Evolutionary conservation across 2,329 filamentous ascomycete species (phyloP), one percentile per base, ranked within the genome.

Genomic region (Trichoderma oligosporum): DNA sequence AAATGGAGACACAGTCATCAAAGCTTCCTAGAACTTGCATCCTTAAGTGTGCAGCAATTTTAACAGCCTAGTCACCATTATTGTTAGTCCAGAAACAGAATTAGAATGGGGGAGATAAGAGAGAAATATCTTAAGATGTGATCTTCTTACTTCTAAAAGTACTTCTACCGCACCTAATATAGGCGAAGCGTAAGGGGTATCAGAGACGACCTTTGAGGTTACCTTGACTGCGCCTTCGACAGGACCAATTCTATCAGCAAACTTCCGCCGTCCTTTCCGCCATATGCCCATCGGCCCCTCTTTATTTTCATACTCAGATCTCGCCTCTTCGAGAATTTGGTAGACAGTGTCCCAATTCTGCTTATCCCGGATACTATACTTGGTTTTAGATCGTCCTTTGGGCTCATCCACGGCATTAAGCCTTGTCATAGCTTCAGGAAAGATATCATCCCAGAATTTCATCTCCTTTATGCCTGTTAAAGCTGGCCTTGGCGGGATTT

Each of bases 361-460:
- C 20, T 45, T 54, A 18, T 51, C 18, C 4, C 51, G 51, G 29
- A 54, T 45, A n/a, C 39, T 46, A 3, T 45, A 54, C 4, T 31
- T 7, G 18, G 39, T 35, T 22, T 45, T 20, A 27, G 22, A 29
- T 9, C 47, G 47, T 3, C 35, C 33, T 18, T 20, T 20, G 4
- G 47, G 47, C 35, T 51, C 47, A 9, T 16, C 1, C 20, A 35
- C 39, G 18, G 47, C 2, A 3, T 14, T 29, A 3, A 51, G 47
- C 29, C 36, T 24, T 1, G 2, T 6, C 39, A 54, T 45, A 2
- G 51, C 51, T 7, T 36, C 22, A 2, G 42, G 42, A 12, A 54
- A 42, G 31, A 54, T 45, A 4, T 25, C 16, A 2, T 54, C 39
- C 51, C 51, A 54, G 6, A 45, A 54, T 9, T 35, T 36, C 47